These are phyloP conservation scores for Phaeodactylum tricornutum DNA, from an alignment of 108 stramenopile species.

Conservation along the genomic window DNA sequence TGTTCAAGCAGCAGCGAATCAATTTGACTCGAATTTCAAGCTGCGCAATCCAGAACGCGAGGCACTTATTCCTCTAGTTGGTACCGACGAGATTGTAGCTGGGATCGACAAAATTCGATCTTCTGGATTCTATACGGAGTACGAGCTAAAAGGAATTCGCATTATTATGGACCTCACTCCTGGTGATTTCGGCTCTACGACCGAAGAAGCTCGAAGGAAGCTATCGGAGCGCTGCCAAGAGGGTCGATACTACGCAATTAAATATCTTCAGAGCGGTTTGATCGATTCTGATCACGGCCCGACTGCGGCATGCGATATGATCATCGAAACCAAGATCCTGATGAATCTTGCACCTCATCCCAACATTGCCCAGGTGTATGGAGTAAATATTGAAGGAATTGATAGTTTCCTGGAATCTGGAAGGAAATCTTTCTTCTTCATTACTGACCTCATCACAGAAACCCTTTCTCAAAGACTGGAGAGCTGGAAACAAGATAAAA, in stretches of 20 bases:
- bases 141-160: background rate
- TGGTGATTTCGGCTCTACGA: background rate
- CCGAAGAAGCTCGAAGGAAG: background rate
- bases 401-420: background rate
- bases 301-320: constrained; percentile 7
- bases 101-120: background rate
- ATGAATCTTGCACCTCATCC: constrained; percentile 8
- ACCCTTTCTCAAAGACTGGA: constrained; percentile 5
- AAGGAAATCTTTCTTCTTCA: background rate
- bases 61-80: background rate
- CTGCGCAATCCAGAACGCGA: background rate
- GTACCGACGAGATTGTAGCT: background rate
- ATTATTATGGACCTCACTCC: constrained; percentile 3
- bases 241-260: constrained; percentile 1
- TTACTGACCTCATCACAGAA: constrained; percentile 1
- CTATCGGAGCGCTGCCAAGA: background rate
- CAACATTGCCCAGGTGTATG: constrained; percentile 4
- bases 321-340: constrained; percentile 4
- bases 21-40: constrained; percentile 1
- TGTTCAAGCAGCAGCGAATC: constrained; percentile 1
- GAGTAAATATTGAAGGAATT: constrained; percentile 1
- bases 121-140: constrained; percentile 5
- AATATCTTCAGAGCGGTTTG: constrained; percentile 1
- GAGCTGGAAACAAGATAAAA: constrained; percentile 2
- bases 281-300: constrained; percentile 2